A percentile compares a stretch with the other conserved stretches of the same genome.
Evolutionary conservation across 2,329 filamentous ascomycete genomes (phyloP).

Genomic region (Aspergillus intermedius): DNA sequence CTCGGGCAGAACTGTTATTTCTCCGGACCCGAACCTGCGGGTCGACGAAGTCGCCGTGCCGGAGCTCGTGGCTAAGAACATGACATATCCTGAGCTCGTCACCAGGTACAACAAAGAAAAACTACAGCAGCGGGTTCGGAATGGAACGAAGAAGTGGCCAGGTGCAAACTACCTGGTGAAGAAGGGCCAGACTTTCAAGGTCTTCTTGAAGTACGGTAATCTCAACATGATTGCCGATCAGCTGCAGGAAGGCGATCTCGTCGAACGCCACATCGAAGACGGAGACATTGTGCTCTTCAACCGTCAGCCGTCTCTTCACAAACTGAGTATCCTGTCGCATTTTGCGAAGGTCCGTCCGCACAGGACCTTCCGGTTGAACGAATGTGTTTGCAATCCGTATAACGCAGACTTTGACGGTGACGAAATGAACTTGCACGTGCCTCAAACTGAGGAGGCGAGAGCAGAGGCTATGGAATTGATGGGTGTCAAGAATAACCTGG

Average conservation of each 20-base stretch:
- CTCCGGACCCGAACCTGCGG: conserved; percentile 86
- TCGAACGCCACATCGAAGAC: conserved; percentile 91
- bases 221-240: conserved; percentile 64
- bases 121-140: conserved; percentile 64
- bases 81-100: conserved; percentile 90
- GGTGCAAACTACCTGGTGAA: conserved; percentile 80
- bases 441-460: conserved; percentile 92
- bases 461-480: conserved; percentile 94
- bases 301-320: conserved; percentile 93
- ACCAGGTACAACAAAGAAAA: conserved; percentile 81
- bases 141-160: conserved; percentile 73
- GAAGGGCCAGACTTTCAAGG: conserved; percentile 62
- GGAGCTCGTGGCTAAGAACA: conserved; percentile 83
- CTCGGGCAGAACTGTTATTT: conserved; percentile 94
- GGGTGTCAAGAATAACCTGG: conserved; percentile 95
- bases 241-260: conserved; percentile 75
- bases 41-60: conserved; percentile 94
- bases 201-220: conserved; percentile 69
- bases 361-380: conserved; percentile 93
- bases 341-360: conserved; percentile 88
- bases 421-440: conserved; percentile 98
- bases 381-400: conserved; percentile 96
- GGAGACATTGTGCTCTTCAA: conserved; percentile 97
- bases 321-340: conserved; percentile 97
- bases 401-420: conserved; percentile 99